phyloP scores from a whole-genome alignment of 1,284 basidiomycete species.

The Amylostereum chailletii region DNA sequence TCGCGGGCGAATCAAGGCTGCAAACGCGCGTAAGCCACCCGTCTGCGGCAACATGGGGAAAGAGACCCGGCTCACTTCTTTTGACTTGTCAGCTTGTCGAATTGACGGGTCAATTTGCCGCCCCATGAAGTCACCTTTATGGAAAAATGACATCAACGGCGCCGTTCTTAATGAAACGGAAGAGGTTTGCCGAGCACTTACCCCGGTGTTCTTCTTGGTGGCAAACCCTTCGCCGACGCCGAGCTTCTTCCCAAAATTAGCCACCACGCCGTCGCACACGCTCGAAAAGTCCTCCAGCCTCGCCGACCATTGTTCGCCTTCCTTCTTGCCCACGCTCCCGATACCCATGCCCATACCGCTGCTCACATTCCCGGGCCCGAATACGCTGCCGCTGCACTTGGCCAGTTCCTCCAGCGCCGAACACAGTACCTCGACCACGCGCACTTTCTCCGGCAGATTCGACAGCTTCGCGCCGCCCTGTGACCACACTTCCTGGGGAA shows the following conservation, averaged over 20 bases:
- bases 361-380: constrained; percentile 70
- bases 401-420: constrained; percentile 72
- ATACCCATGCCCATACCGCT: constrained; percentile 65
- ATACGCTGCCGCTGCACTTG: constrained; percentile 54
- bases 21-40: constrained; percentile 9
- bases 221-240: constrained; percentile 80
- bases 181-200: constrained; percentile 24
- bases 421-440: constrained; percentile 72
- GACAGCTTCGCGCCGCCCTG: constrained; percentile 78
- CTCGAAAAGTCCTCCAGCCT: constrained; percentile 65
- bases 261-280: constrained; percentile 80
- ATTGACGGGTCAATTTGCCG: constrained; percentile 70
- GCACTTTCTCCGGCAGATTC: constrained; percentile 78
- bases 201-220: constrained; percentile 67
- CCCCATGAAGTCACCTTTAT: constrained; percentile 60
- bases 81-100: constrained; percentile 87
- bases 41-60: constrained; percentile 11
- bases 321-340: constrained; percentile 57
- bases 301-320: constrained; percentile 64
- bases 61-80: constrained; percentile 64
- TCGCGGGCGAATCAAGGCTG: constrained; percentile 82
- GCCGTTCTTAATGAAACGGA: constrained; percentile 2
- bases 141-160: constrained; percentile 16
- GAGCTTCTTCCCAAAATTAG: constrained; percentile 83
- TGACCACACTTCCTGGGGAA: constrained; percentile 87